Evolutionary conservation across 2,329 filamentous ascomycete genomes (phyloP), one percentile per base, ranked within the genome.

Genomic region (Nemania sp.): DNA sequence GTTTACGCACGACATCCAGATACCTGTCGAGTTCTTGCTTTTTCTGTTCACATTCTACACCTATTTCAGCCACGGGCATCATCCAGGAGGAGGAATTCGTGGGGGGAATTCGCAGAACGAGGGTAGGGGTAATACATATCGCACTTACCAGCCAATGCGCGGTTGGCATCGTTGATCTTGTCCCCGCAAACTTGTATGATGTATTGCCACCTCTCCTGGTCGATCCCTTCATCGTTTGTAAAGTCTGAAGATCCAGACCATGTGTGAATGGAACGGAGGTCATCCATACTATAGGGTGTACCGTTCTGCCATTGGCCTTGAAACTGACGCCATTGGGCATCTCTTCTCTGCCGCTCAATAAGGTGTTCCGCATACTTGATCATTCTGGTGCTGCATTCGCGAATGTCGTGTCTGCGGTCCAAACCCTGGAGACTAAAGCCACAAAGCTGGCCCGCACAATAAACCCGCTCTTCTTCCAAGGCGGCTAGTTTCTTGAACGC

Each of bases 181-280:
- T 67, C 66, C 18, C 74, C 68, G 2, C 73, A 74, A 43, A 71
- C 65, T 37, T 70, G 47, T 18, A 79, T 65, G 34, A 78, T 73
- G 5, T 73, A 67, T 25, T 76, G 67, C 32, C 76, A 73, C 32
- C 67, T 74, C 35, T 65, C 57, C 42, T 71, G 66, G 6, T 72
- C 64, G 10, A 64, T 60, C 42, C 72, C 60, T 59, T 78, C 74
- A 29, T 74, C 71, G 1, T 73, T 70, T 0, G 72, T 74, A 43
- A 76, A 68, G 21, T 73, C 62, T 29, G 70, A 73, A n/a, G 79
- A 77, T 1, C 77, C 77, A 37, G 59, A 74, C 74, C 57, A 78
- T 73, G 63, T 79, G 72, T 45, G 78, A 72, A 66, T 77, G 74
- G 68, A 59, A 15, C 65, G 66, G 17, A 74, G 65, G 48, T 73